Evolutionary conservation across 2,329 filamentous ascomycete species (phyloP).

Genomic region (Neopestalotiopsis sp.): DNA sequence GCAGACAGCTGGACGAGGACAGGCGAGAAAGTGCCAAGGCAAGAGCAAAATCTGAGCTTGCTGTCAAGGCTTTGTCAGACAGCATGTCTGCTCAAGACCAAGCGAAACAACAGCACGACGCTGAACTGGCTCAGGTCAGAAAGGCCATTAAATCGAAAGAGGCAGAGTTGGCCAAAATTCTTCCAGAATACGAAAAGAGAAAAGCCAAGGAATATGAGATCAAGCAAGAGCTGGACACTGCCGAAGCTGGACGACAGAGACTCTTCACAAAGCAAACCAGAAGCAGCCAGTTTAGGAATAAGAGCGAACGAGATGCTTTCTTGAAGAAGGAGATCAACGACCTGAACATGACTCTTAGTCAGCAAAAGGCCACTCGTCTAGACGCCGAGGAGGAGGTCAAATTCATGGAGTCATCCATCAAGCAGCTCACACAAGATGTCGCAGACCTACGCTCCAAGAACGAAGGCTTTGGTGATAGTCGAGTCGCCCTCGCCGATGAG

Average conservation of each 20-base stretch:
- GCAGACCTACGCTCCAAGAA: conserved; percentile 72
- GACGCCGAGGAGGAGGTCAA: conserved; percentile 84
- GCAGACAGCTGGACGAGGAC: conserved; percentile 87
- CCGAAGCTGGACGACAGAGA: conserved; percentile 75
- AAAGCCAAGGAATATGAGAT: conserved; percentile 75
- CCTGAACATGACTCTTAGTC: conserved; percentile 75
- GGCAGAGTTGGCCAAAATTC: conserved; percentile 73
- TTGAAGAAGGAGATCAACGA: conserved; percentile 82
- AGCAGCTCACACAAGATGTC: conserved; percentile 74
- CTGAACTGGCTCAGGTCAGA: conserved; percentile 74
- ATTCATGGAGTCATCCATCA: conserved; percentile 73
- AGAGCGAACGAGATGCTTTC: conserved; percentile 85
- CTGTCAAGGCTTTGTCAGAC: conserved; percentile 81
- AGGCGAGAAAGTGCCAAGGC: conserved; percentile 79
- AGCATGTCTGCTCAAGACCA: conserved; percentile 80
- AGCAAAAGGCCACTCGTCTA: conserved; percentile 82
- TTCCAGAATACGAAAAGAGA: conserved; percentile 76
- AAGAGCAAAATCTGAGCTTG: conserved; percentile 85
- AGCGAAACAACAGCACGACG: conserved; percentile 71
- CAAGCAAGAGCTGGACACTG: conserved; percentile 74
- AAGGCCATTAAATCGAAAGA: conserved; percentile 78
- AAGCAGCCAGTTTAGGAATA: conserved; percentile 84
- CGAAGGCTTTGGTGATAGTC: conserved; percentile 78
- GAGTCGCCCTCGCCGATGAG: conserved; percentile 74
- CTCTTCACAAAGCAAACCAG: conserved; percentile 92